A percentile compares a stretch with the other conserved stretches of the same genome.
phyloP scores from a whole-genome alignment of 2,329 filamentous ascomycete species.

The Microdochium trichocladiopsis region DNA sequence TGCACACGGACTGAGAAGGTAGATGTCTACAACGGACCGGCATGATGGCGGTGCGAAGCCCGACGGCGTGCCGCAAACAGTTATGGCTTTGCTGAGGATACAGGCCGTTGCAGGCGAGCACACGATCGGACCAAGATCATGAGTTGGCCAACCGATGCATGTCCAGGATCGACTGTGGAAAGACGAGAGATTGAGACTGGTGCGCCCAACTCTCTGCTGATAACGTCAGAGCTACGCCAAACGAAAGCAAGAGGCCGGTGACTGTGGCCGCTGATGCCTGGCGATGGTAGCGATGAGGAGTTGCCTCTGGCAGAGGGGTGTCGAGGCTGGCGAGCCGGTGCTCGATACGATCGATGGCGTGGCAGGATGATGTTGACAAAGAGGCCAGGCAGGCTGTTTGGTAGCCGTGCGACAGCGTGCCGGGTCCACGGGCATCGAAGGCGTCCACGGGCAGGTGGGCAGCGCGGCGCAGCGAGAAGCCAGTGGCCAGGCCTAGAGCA shows the following conservation, averaged over 20 bases:
- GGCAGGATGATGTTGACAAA: too few relatives aligned
- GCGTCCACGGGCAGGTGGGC: too few relatives aligned
- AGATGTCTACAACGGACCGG: slow-evolving; percentile 23
- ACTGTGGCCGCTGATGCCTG: too few relatives aligned
- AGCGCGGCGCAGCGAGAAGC: background rate
- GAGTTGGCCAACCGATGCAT: background rate
- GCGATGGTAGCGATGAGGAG: too few relatives aligned
- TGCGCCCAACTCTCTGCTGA: background rate
- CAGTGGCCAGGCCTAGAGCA: background rate
- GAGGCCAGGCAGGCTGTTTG: too few relatives aligned
- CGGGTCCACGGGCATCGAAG: too few relatives aligned
- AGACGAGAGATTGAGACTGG: background rate
- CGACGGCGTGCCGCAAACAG: background rate
- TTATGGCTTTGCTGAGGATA: background rate
- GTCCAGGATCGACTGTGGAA: too few relatives aligned
- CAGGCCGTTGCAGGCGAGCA: background rate
- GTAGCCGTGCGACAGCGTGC: too few relatives aligned
- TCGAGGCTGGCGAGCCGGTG: too few relatives aligned
- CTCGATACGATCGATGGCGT: too few relatives aligned
- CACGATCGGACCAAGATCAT: background rate
- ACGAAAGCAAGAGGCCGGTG: too few relatives aligned
- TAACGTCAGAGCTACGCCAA: background rate
- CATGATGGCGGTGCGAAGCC: slow-evolving; percentile 18
- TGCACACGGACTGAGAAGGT: background rate
- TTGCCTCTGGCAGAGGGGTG: too few relatives aligned